These are phyloP conservation scores for Solanum chaucha DNA, from an alignment of 257 asterid species.

Conservation along the genomic window DNA sequence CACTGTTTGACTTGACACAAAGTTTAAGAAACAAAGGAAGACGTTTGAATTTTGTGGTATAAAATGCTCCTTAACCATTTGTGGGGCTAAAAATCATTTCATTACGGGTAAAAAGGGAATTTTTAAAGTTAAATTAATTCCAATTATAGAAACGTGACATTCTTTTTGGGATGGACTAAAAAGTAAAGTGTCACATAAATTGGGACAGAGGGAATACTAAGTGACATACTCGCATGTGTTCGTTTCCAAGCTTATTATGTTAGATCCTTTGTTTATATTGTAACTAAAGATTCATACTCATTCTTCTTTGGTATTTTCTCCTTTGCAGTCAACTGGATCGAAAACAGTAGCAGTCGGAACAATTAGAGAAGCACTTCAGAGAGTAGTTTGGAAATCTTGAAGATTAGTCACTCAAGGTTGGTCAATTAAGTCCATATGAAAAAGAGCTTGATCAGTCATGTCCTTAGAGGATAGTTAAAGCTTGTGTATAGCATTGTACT, in stretches of 20 bases:
- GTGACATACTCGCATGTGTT: too few relatives aligned
- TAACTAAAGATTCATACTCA: not conserved
- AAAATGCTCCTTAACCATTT: too few relatives aligned
- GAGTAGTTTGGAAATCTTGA: conserved; percentile 25
- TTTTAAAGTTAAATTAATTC: too few relatives aligned
- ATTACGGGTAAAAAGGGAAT: too few relatives aligned
- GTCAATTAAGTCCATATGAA: not conserved
- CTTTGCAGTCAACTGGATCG: conserved; percentile 59
- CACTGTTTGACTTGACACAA: too few relatives aligned
- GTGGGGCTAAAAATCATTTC: too few relatives aligned
- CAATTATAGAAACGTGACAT: too few relatives aligned
- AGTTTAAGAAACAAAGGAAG: too few relatives aligned
- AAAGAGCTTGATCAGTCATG: not conserved
- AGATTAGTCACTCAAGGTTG: not conserved
- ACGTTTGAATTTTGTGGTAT: too few relatives aligned
- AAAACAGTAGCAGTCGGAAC: conserved; percentile 41
- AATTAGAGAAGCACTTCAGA: conserved; percentile 61
- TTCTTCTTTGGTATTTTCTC: not conserved
- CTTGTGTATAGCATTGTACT: not conserved
- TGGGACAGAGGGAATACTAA: too few relatives aligned
- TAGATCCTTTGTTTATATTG: not conserved
- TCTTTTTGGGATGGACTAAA: too few relatives aligned
- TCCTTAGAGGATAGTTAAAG: not conserved
- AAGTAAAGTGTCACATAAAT: too few relatives aligned
- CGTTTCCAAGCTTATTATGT: not conserved